phyloP scores from a whole-genome alignment of 176 grass and related monocot species.

The Olyra latifolia region DNA sequence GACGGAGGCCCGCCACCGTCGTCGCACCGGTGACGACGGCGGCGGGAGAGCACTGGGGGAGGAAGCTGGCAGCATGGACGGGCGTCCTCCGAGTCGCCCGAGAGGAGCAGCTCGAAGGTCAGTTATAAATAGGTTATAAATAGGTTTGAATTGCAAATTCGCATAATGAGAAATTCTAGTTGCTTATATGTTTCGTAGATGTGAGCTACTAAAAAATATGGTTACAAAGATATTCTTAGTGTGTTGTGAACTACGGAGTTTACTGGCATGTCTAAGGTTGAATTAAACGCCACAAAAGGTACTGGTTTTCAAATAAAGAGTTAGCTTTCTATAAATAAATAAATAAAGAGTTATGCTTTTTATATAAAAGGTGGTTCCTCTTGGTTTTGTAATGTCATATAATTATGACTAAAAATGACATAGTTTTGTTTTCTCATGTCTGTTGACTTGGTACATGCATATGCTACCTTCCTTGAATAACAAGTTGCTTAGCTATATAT shows the following conservation, averaged over 20 bases:
- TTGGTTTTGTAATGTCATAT: not conserved
- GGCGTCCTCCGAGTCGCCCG: no score
- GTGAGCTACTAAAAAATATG: not conserved
- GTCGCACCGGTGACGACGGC: no score
- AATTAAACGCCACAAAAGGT: not conserved
- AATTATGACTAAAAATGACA: not conserved
- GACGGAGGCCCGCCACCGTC: no score
- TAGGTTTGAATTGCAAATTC: not conserved
- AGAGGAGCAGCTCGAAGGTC: no score
- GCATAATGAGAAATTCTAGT: not conserved
- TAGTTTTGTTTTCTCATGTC: not conserved
- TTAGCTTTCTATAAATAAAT: not conserved
- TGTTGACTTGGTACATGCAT: constrained; percentile 7
- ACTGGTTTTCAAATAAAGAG: not conserved
- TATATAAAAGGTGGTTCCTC: not conserved
- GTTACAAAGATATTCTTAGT: not conserved
- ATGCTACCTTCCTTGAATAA: not conserved
- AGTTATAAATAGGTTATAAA: no score
- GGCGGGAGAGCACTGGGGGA: no score
- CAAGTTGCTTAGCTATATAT: constrained; percentile 28
- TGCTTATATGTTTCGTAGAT: not conserved
- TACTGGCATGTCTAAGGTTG: not conserved
- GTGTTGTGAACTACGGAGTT: not conserved
- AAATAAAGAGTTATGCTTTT: not conserved
- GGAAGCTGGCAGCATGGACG: no score